Evolutionary conservation across 192 early-diverging fungal species (phyloP).

Genomic region (Kappamyces sp.): DNA sequence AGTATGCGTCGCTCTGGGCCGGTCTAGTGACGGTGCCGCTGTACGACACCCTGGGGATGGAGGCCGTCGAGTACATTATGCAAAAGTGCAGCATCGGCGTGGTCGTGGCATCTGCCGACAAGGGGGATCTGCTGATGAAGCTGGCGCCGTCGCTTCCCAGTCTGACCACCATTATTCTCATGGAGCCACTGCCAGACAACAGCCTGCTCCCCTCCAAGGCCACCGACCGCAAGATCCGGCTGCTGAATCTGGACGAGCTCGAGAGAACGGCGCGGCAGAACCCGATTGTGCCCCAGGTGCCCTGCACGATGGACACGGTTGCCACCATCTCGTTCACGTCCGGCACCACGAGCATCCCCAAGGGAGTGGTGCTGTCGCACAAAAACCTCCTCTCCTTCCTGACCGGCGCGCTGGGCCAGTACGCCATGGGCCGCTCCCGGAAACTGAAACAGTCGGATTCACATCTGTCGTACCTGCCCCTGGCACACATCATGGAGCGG

Average conservation of each 20-base stretch:
- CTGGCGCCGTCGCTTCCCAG: conserved; percentile 34
- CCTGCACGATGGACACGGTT: not conserved
- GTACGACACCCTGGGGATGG: conserved; percentile 69
- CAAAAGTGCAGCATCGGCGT: conserved; percentile 61
- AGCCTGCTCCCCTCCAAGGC: conserved; percentile 21
- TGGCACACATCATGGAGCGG: conserved; percentile 87
- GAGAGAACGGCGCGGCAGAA: conserved; percentile 18
- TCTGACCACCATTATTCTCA: conserved; percentile 39
- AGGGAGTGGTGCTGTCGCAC: conserved; percentile 66
- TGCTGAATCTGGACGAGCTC: conserved; percentile 18
- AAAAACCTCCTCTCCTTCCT: conserved; percentile 43
- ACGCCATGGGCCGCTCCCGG: not conserved
- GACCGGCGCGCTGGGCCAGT: not conserved
- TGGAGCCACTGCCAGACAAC: conserved; percentile 31
- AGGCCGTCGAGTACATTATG: conserved; percentile 66
- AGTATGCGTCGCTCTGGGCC: conserved; percentile 58
- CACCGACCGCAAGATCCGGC: conserved; percentile 10
- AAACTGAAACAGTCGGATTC: conserved; percentile 21
- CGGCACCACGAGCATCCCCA: conserved; percentile 14
- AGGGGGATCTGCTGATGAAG: conserved; percentile 20
- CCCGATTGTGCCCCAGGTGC: conserved; percentile 15
- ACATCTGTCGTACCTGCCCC: conserved; percentile 63
- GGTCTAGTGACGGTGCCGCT: conserved; percentile 68
- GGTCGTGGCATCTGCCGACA: conserved; percentile 52
- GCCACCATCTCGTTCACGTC: conserved; percentile 17